phyloP scores from a whole-genome alignment of 23 red algal species.

The Gracilaria domingensis region DNA sequence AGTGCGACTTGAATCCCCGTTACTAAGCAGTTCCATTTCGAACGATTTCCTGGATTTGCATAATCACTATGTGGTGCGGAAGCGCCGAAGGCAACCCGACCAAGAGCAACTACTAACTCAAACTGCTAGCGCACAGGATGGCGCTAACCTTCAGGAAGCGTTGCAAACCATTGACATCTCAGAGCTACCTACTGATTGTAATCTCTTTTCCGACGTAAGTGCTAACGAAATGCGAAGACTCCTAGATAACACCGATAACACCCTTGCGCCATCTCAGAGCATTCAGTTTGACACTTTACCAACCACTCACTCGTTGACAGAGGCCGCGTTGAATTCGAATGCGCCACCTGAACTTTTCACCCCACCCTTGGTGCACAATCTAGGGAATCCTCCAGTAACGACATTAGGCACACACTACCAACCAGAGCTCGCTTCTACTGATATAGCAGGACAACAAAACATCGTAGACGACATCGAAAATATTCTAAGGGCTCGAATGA shows the following conservation, averaged over 20 bases:
- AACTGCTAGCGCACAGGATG: neutral
- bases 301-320: neutral
- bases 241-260: neutral
- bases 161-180: neutral
- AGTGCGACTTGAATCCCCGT: slow-evolving; percentile 18
- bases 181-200: neutral
- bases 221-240: neutral
- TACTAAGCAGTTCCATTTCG: slow-evolving; percentile 10
- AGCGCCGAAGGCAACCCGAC: slow-evolving; percentile 12
- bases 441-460: neutral
- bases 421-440: neutral
- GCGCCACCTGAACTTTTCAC: neutral
- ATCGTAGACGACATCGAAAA: slow-evolving; percentile 2
- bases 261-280: neutral
- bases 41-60: slow-evolving; percentile 72
- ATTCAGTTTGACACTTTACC: neutral
- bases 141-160: neutral
- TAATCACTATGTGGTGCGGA: slow-evolving; percentile 47
- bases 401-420: neutral
- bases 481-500: neutral
- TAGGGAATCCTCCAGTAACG: neutral
- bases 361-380: neutral
- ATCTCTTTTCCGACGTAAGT: neutral
- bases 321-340: neutral
- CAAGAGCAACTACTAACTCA: neutral